Evolutionary conservation across 1,284 basidiomycete genomes (phyloP).

Genomic region (Exsudoporus floridanus): DNA sequence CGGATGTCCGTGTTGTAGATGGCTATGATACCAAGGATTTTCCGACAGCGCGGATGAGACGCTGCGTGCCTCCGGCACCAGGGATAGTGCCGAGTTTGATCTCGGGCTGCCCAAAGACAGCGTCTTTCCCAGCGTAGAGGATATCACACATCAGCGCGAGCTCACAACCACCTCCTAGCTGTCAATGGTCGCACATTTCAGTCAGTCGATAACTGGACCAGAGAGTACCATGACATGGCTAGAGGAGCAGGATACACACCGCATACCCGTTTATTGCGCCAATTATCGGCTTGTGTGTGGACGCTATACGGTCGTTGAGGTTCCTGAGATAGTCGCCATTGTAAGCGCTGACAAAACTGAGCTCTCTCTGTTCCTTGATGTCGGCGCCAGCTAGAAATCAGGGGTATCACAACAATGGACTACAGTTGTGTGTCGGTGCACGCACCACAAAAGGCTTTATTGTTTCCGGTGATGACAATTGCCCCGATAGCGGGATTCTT

Average conservation of each 20-base stretch:
- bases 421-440: not conserved
- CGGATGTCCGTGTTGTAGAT: not conserved
- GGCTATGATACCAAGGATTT: slow-evolving; percentile 48
- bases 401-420: not conserved
- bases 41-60: slow-evolving; percentile 59
- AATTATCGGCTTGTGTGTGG: slow-evolving; percentile 60
- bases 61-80: slow-evolving; percentile 58
- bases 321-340: slow-evolving; percentile 57
- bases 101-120: slow-evolving; percentile 67
- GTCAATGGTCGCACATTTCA: not conserved
- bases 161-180: slow-evolving; percentile 70
- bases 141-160: slow-evolving; percentile 58
- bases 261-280: slow-evolving; percentile 66
- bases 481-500: slow-evolving; percentile 48
- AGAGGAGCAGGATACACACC: slow-evolving; percentile 37
- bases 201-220: not conserved
- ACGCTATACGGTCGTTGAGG: slow-evolving; percentile 50
- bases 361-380: slow-evolving; percentile 38
- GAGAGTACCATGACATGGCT: no score
- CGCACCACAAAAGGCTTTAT: slow-evolving; percentile 57
- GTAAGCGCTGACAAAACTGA: slow-evolving; percentile 53
- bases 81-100: slow-evolving; percentile 73
- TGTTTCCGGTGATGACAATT: slow-evolving; percentile 59
- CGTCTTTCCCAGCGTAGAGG: slow-evolving; percentile 56
- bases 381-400: slow-evolving; percentile 37